Conservation (phyloP, 2,329 filamentous ascomycete genomes). For the Dactylellina sp. region DNA sequence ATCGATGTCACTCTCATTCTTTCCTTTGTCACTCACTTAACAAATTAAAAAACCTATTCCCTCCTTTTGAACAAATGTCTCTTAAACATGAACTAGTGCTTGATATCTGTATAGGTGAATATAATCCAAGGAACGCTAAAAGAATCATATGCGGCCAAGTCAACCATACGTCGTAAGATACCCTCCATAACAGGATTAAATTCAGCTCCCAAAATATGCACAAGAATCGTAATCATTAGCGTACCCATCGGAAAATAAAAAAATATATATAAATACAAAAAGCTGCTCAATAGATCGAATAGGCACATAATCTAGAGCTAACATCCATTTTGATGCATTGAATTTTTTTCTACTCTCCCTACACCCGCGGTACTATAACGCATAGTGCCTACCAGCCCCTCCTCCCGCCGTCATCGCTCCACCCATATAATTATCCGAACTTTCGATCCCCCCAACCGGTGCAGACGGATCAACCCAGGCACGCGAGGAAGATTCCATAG, state of each 20-base stretch:
- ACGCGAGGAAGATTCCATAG: neutral
- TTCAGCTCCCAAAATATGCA: too few species aligned
- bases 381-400: neutral
- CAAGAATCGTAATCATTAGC: too few species aligned
- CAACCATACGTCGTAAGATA: too few species aligned
- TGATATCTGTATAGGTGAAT: too few species aligned
- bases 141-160: too few species aligned
- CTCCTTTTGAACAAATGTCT: slow-evolving; percentile 25
- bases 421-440: slow-evolving; percentile 4
- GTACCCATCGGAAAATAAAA: too few species aligned
- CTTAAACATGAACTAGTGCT: too few species aligned
- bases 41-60: slow-evolving; percentile 41
- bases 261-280: too few species aligned
- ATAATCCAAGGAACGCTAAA: too few species aligned
- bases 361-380: neutral
- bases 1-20: slow-evolving; percentile 13
- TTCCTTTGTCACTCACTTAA: slow-evolving; percentile 31
- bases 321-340: too few species aligned
- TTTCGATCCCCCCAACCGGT: slow-evolving; percentile 29
- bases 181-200: too few species aligned
- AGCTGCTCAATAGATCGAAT: neutral
- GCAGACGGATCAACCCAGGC: slow-evolving; percentile 14
- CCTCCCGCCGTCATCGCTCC: neutral
- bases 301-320: neutral
- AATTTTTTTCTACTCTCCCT: too few species aligned